Conservation (phyloP, 768 basidiomycete species). For the Tylopilus felleus region DNA sequence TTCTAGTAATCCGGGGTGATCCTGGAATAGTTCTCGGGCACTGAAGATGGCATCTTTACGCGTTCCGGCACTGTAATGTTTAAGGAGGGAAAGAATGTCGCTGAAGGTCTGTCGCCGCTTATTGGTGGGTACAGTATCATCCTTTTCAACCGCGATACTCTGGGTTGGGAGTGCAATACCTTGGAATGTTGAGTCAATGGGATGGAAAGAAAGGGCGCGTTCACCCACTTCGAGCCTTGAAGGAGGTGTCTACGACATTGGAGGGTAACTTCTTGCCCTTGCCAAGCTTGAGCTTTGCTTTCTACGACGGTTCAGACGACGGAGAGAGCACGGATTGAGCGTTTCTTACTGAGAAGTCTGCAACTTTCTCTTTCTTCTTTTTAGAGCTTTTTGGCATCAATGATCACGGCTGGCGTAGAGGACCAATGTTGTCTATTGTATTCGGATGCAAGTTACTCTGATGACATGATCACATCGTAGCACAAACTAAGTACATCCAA, state of each 20-base stretch:
- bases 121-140: conserved; percentile 62
- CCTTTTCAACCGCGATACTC: conserved; percentile 61
- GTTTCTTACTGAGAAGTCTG: conserved; percentile 73
- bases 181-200: conserved; percentile 31
- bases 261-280: conserved; percentile 81
- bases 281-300: conserved; percentile 94
- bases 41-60: conserved; percentile 78
- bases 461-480: not conserved
- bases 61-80: conserved; percentile 78
- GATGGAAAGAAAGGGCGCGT: not conserved
- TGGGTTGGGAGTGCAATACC: conserved; percentile 90
- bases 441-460: not conserved
- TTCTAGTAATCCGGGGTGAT: conserved; percentile 53
- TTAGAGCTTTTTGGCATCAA: conserved; percentile 83
- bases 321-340: not conserved
- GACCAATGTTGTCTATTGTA: conserved; percentile 8
- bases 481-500: conserved; percentile 4
- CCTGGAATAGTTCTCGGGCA: conserved; percentile 66
- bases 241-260: conserved; percentile 94
- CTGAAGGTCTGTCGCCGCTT: conserved; percentile 69
- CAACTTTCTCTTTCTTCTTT: conserved; percentile 82
- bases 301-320: conserved; percentile 45
- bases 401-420: not conserved
- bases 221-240: conserved; percentile 85
- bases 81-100: conserved; percentile 73